These are phyloP conservation scores for Calonectria henricotiae DNA, from an alignment of 2,329 filamentous ascomycete genomes.

Conservation along the genomic window DNA sequence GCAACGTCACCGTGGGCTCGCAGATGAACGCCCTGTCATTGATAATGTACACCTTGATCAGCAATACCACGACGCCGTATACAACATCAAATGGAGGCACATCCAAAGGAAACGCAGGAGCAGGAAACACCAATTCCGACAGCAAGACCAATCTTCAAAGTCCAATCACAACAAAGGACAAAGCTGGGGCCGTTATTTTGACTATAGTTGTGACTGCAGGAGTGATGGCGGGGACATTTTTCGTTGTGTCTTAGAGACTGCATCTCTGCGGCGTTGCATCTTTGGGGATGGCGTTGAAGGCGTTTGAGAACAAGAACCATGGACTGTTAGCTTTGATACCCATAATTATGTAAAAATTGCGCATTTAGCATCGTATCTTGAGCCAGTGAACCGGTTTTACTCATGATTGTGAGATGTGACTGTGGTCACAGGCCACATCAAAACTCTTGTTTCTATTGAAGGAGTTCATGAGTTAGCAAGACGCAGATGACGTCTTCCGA, in stretches of 20 bases:
- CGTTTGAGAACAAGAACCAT: background rate
- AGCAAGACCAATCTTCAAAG: slow-evolving; percentile 50
- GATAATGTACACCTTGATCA: slow-evolving; percentile 74
- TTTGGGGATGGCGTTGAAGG: background rate
- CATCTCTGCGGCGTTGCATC: no score
- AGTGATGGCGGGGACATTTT: slow-evolving; percentile 66
- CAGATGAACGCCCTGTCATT: slow-evolving; percentile 79
- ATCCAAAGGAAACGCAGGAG: slow-evolving; percentile 67
- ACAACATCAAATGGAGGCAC: slow-evolving; percentile 74
- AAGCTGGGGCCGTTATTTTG: slow-evolving; percentile 71
- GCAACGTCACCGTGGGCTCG: slow-evolving; percentile 75
- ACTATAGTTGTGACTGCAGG: slow-evolving; percentile 68
- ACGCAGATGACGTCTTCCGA: no score
- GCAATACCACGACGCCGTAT: slow-evolving; percentile 61
- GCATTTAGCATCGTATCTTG: no score
- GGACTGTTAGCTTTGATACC: slow-evolving; percentile 8
- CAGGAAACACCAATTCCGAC: slow-evolving; percentile 58
- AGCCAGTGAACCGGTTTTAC: no score
- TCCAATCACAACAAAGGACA: slow-evolving; percentile 66
- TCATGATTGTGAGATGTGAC: no score
- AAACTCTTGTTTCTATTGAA: no score
- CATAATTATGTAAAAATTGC: background rate
- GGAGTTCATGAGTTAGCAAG: no score
- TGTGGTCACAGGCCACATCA: no score
- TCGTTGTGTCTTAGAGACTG: slow-evolving; percentile 54